These are phyloP conservation scores for Sporothrix schenckii DNA, from an alignment of 2,329 filamentous ascomycete genomes.

Conservation along the genomic window DNA sequence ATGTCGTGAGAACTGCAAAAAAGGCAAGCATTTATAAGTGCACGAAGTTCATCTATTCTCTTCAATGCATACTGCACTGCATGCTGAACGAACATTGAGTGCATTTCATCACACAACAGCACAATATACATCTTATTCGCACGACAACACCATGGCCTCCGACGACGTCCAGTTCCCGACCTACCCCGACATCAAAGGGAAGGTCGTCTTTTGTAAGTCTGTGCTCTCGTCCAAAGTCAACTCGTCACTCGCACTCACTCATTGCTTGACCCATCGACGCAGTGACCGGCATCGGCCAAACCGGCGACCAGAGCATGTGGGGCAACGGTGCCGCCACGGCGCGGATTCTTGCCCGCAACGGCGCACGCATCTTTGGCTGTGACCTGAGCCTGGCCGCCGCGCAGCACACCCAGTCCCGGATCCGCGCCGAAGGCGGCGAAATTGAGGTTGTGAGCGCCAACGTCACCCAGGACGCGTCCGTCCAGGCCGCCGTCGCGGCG, in stretches of 20 bases:
- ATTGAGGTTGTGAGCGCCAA: slow-evolving; percentile 17
- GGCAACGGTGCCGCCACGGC: slow-evolving; percentile 24
- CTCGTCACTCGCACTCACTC: neutral
- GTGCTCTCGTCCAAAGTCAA: neutral
- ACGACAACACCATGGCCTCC: neutral
- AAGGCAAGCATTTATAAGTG: too few species aligned
- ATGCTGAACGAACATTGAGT: too few species aligned
- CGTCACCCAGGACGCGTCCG: slow-evolving; percentile 21
- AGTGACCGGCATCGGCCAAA: slow-evolving; percentile 27
- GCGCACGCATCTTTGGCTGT: slow-evolving; percentile 23
- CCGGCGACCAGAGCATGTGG: slow-evolving; percentile 27
- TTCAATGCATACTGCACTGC: too few species aligned
- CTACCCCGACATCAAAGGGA: slow-evolving; percentile 13
- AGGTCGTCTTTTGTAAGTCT: slow-evolving; percentile 4
- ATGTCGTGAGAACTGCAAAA: too few species aligned
- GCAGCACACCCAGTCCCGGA: slow-evolving; percentile 16
- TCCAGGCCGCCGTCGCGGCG: slow-evolving; percentile 12
- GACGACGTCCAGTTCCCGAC: slow-evolving; percentile 7
- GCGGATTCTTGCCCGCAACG: slow-evolving; percentile 21
- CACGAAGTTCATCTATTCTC: too few species aligned
- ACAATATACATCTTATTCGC: neutral
- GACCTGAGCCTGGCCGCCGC: slow-evolving; percentile 12
- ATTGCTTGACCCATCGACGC: neutral
- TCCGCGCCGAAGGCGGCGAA: slow-evolving; percentile 18
- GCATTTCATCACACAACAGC: neutral